Evolutionary conservation across 768 basidiomycete species (phyloP), one percentile per base, ranked within the genome.

Genomic region (Tricholomella constricta): DNA sequence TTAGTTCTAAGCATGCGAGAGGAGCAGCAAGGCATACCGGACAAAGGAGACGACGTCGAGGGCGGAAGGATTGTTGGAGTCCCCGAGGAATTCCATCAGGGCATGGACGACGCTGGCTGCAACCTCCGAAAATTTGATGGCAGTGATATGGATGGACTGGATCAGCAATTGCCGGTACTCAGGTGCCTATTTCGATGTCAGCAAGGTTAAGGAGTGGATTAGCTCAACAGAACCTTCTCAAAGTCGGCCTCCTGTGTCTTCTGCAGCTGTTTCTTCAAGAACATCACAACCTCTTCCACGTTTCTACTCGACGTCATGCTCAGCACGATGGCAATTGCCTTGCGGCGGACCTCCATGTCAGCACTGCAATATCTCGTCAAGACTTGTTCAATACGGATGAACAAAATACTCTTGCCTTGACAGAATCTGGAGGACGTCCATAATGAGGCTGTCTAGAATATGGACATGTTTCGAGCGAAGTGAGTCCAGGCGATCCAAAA

Each of bases 211-310:
- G 6, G 22, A 15, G 22, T 15, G n/a, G 11, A 8, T 9, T 9
- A 15, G n/a, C n/a, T n/a, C n/a, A 29, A 12, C 12, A 32, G 20
- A 46, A 91, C 94, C 80, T 98, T 98, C 68, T 98, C 96, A 56
- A 87, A 91, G 51, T 94, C 91, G 36, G 86, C 81, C 60, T 96
- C 94, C 60, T 97, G 85, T 0, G 96, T 98, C 66, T 85, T 87
- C 62, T 90, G 84, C n/a, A 99, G 78, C 65, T 98, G 95, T 70
- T 98, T 99, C 81, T 98, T 98, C 63, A 99, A 78, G 83, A 97
- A 96, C 2, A 89, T 66, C 1, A 96, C 95, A 1, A 98, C 93
- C 45, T 98, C 97, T 65, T 98, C 97, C 12, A 98, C 94, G 58
- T 97, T 99, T 45, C 95, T 77, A 61, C 90, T 91, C 14, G 91